Evolutionary conservation across 306 rosid genomes (phyloP), one percentile per base, ranked within the genome.

Genomic region (Prunus salicina): DNA sequence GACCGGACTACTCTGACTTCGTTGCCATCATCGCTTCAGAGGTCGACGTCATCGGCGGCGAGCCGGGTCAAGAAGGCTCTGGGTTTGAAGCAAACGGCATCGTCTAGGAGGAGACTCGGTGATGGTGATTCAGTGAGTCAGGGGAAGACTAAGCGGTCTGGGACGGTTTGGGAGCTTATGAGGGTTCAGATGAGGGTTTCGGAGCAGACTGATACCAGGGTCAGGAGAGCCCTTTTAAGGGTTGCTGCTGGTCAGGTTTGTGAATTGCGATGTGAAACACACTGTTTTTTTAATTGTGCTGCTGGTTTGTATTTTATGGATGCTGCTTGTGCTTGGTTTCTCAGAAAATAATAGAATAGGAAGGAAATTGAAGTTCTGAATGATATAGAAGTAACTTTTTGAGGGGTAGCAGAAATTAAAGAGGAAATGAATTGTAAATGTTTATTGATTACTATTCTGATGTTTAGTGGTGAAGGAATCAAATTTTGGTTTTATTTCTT

Each of bases 181-280:
- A 87, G 96, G 81, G 64, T 87, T 56, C 98, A 95, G 91, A 89
- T 95, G 97, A 88, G 82, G 80, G 85, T 92, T 78, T 84, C 95
- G 77, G 98, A 95, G 81, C 93, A 89, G 83, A 85, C 87, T 27
- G 97, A 95, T 84, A 78, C 92, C 41, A 84, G 97, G 64, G 86
- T 95, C 81, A 76, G 97, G 57, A 82, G 98, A 77, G 97, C 92
- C 25, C 81, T 95, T 1, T 80, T 95, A 64, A 84, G 97, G 81
- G 88, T 95, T 22, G 93, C 96, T 79, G 93, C 98, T 27, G 91
- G 96, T 43, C 97, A 95, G 97, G 98, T 95, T 25, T 82, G 76
- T 67, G 65, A 46, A 13, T 67, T 30, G 41, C n/a, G 9, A 1
- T 66, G 0, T 20, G 25, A 5, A 57, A 34, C 10, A 25, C 9